These are phyloP conservation scores for Tolypocladium capitatum DNA, from an alignment of 2,329 filamentous ascomycete species.

Conservation along the genomic window DNA sequence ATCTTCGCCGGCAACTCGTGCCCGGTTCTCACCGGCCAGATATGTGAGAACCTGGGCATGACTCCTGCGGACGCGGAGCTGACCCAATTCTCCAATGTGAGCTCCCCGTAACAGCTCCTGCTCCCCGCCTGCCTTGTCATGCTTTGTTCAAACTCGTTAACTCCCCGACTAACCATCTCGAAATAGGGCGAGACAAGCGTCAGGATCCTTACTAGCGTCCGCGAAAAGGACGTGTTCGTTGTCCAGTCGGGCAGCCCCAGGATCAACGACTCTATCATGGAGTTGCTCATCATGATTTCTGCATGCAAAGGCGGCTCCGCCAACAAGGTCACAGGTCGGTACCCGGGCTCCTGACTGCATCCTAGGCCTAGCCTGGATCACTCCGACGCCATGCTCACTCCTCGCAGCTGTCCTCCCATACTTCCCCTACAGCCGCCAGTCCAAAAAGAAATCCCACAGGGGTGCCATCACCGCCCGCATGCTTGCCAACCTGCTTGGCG, in stretches of 20 bases:
- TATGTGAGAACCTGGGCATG: conserved; percentile 58
- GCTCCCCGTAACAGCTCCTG: conserved; percentile 18
- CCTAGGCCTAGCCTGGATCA: conserved; percentile 6
- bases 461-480: conserved; percentile 94
- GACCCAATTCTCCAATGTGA: conserved; percentile 58
- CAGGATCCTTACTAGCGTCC: conserved; percentile 60
- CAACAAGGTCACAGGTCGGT: conserved; percentile 85
- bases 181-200: conserved; percentile 55
- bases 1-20: conserved; percentile 57
- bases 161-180: conserved; percentile 11
- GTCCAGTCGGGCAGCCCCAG: conserved; percentile 90
- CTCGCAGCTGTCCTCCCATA: conserved; percentile 70
- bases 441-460: conserved; percentile 96
- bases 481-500: conserved; percentile 85
- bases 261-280: conserved; percentile 99
- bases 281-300: conserved; percentile 97
- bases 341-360: conserved; percentile 3
- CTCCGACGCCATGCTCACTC: conserved; percentile 5
- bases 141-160: not conserved
- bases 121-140: not conserved
- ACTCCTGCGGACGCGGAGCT: conserved; percentile 50
- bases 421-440: conserved; percentile 98
- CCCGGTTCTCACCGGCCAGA: conserved; percentile 49
- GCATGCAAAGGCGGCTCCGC: conserved; percentile 96
- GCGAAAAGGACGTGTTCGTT: conserved; percentile 98